Base-by-base conservation (phyloP, 176 grass and related monocot species). In the Oryza brachyantha region DNA sequence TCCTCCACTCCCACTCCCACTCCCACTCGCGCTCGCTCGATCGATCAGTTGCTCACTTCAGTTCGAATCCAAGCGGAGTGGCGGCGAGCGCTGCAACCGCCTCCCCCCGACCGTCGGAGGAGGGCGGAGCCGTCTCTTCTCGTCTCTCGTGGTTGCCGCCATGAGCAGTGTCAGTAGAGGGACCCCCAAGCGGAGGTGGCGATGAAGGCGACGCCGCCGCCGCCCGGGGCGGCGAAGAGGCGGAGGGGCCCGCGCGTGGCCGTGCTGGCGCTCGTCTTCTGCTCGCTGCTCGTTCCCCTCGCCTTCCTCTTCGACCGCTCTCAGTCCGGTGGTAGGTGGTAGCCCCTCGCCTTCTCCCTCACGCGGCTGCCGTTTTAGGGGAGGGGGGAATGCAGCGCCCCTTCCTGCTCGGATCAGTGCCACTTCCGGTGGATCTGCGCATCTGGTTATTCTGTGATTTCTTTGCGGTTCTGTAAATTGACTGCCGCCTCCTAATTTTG, bases 201-300 rank as follows among this genome's bases (percentile, higher is more conserved):
- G 46, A 91, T 92, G 92, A 92, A 92, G 89, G 60, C 81, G 41
- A 25, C 80, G 66, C 78, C 78, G 78, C 62, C 64, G 41, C 68
- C 67, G 85, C 73, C 72, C 61, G 79, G 43, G 64, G 64, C 68
- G 92, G 70, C 78, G 64, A 89, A 88, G 89, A 72, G 91, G 87
- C 84, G 87, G 82, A 75, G 75, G 62, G 76, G 79, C 21, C 86
- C 85, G 16, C 85, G 88, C 82, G 71, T 42, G 48, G 91, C 76
- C 70, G 89, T 92, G 84, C 94, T 94, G 24, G 91, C 87, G 29
- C 89, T 97, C 46, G 85, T 97, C 79, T 50, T 94, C 70, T 97
- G 87, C 85, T 97, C 89, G 24, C 83, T 94, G 27, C 94, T 97
- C 87, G 87, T 97, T 10, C 94, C 94, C 39, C 57, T 97, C 64